phyloP scores from a whole-genome alignment of 202 grass and related monocot species.

The Panicum hallii region DNA sequence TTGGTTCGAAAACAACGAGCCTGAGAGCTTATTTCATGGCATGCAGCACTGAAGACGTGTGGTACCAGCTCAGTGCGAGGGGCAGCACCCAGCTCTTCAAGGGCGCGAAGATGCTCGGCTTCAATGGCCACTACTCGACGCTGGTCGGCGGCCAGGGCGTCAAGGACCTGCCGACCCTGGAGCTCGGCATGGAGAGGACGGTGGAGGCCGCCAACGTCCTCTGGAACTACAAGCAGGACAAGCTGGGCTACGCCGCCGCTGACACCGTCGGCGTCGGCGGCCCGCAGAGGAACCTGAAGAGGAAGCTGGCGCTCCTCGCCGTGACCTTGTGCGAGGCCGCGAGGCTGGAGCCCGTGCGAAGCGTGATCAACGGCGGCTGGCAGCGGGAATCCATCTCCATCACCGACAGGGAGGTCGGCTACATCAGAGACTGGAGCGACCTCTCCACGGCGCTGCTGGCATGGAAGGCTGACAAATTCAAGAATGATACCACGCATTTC shows the following conservation, averaged over 20 bases:
- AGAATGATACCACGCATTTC: neutral
- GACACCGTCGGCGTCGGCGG: neutral
- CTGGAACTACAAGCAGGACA: neutral
- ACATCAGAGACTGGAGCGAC: neutral
- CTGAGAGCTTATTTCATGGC: too few relatives aligned
- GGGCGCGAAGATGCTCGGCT: neutral
- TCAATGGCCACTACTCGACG: neutral
- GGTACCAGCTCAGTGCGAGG: too few relatives aligned
- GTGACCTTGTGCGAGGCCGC: neutral
- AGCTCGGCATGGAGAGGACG: neutral
- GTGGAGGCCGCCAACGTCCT: neutral
- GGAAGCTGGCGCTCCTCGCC: neutral
- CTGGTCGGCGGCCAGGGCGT: neutral
- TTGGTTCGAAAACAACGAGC: too few relatives aligned
- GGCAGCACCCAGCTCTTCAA: neutral
- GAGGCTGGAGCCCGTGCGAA: neutral
- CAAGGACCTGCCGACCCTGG: neutral
- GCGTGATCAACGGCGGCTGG: neutral
- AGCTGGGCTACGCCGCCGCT: neutral
- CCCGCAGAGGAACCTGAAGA: neutral
- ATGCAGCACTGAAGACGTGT: too few relatives aligned
- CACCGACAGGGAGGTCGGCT: neutral
- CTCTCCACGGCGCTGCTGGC: neutral
- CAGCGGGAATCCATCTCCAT: neutral
- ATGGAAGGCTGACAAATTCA: neutral